Evolutionary conservation across 2,329 filamentous ascomycete species (phyloP), one percentile per base, ranked within the genome.

Genomic region (Colletotrichum somersetense): DNA sequence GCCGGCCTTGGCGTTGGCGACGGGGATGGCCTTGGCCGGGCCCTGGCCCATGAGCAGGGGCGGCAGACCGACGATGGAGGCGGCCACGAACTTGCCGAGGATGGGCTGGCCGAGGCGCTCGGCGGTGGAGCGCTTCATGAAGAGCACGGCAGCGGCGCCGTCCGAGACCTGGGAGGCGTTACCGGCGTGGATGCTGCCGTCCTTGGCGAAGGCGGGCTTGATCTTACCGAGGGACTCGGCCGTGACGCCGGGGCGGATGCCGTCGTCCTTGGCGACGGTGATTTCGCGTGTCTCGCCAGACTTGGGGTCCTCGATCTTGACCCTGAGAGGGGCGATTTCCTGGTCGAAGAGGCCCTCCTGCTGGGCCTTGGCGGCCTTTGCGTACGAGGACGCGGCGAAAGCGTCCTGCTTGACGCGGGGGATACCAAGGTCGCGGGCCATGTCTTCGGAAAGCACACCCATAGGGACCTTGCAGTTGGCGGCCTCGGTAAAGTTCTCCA

Each of bases 381-480:
- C 91, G 88, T 97, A 98, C 52, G 94, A 97, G 3, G 87, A 84
- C n/a, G 96, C 96, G 18, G 96, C 96, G 82, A 98, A 99, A n/a
- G 90, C 89, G 81, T 99, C 96, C 84, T 98, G 96, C 64, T 88
- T 85, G 14, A 87, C 84, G 73, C 96, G 92, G 69, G 85, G 79
- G 79, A 98, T 89, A 71, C 88, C 87, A 78, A 92, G 90, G 81
- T 95, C 94, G 84, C 94, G 93, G 76, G 96, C 96, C 96, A 98
- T 98, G 79, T 96, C 84, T 84, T 99, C 96, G 38, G 94, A 97
- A 62, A 98, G 87, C 14, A 95, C 89, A 77, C 96, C 96, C 96
- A 98, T 98, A 81, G 95, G 92, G 3, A 98, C 96, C 86, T 97
- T 98, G 91, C 96, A 99, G 89, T 98, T 97, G 78, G 93, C 93